Evolutionary conservation across 305 asterid genomes (phyloP), one percentile per base, ranked within the genome.

Genomic region (Fraxinus platypoda): DNA sequence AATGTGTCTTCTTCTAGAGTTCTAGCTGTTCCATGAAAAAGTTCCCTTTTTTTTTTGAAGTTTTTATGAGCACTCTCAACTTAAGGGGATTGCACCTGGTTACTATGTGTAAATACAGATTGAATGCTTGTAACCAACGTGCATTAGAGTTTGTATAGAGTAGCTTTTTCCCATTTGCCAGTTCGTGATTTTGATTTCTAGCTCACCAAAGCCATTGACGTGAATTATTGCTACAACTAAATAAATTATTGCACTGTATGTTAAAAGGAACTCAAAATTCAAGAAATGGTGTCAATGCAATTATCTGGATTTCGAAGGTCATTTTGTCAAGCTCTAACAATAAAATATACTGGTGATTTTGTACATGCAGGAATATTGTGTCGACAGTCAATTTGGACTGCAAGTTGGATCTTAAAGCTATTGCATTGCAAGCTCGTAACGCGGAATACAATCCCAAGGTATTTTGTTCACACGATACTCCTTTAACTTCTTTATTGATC

Each of bases 401-500:
- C 90, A 93, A 93, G 82, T 86, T 93, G 92, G 97, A 90, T 84
- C 94, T 93, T 52, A 93, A 93, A 88, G 90, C 94, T 37, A 93
- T 93, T 82, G 97, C 97, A 31, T 81, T 93, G 85, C 97, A 93
- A 82, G 97, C 95, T 78, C 92, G 97, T 33, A 93, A 93, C 84
- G 97, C 97, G 15, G 95, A 93, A 82, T 93, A 93, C 83, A 93
- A 93, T 80, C 97, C 95, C 23, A 93, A 93, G 94, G 97, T 90
- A 83, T 79, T 78, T 17, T 75, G n/a, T 59, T 35, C 1, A 19
- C 37, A 38, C 49, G 46, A 17, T 34, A 30, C 25, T 68, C 13
- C 3, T 23, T 62, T 25, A 49, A 26, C 7, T 68, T 5, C 19
- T 4, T 64, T 64, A 25, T 64, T 49, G 59, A 3, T 28, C 23